Base-by-base conservation (phyloP, 2,329 filamentous ascomycete species). In the Aphanoascus verrucosus region DNA sequence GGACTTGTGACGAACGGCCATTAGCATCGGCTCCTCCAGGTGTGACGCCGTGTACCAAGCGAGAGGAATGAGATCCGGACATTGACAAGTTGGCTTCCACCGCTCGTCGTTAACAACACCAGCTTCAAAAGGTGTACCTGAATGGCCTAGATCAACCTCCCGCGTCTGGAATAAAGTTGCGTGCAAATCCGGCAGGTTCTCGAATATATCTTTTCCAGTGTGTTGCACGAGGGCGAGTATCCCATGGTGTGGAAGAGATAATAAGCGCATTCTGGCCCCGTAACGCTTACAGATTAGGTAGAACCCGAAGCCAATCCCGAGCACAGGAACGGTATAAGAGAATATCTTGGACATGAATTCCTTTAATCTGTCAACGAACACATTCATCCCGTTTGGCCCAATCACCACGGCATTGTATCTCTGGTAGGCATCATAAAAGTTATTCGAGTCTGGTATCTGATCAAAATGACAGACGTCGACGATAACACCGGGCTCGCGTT, bases 1-100 rank as follows among this genome's bases (percentile, higher is more conserved):
- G 0, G 58, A 64, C 15, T 65, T 69, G 65, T 94, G 88, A 58
- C 76, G 80, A 14, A 84, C 81, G 0, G 79, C 86, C 87, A 94
- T 94, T n/a, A 93, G 77, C 58, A 82, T 82, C 44, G 65, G 63
- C 19, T 62, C 59, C 57, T 68, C 64, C 58, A 78, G 75, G 11
- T 66, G 11, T 34, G 45, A 17, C 2, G 20, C 3, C 9, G 31
- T 61, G 34, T 68, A 72, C 83, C 84, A 87, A 0, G 84, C 83
- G 55, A 86, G 68, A 7, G 83, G 78, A 31, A 78, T 62, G 19
- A 65, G 58, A 47, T 77, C 77, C 78, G n/a, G 56, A 57, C 41
- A 65, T 63, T 53, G 60, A 57, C 34, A 56, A 59, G 47, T 61
- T 59, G 31, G 55, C 59, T 47, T 65, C 57, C 69, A 72, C 1